These are phyloP conservation scores for Penicillium sp. DNA, from an alignment of 2,329 filamentous ascomycete species.

Conservation along the genomic window DNA sequence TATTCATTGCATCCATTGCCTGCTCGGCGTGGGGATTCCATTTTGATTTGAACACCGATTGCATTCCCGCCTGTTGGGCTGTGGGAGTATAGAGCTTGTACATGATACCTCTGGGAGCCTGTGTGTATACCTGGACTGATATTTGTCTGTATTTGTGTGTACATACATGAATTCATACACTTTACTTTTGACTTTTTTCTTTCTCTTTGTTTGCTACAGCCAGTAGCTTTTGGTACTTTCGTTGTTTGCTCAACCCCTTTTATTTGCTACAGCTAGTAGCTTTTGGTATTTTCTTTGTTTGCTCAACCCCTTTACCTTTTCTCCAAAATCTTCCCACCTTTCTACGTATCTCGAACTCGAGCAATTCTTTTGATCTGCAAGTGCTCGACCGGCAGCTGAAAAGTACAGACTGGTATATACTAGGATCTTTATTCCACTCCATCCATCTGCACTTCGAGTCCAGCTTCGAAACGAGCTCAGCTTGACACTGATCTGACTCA, in stretches of 20 bases:
- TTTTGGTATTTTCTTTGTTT: background rate
- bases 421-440: background rate
- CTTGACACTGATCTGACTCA: background rate
- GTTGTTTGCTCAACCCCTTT: background rate
- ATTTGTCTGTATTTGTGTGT: constrained; percentile 11
- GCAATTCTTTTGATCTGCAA: background rate
- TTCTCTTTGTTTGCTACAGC: background rate
- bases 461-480: background rate
- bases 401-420: background rate
- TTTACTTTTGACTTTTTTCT: constrained; percentile 2
- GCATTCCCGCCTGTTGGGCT: constrained; percentile 24
- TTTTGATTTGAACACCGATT: constrained; percentile 18
- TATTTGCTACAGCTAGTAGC: background rate
- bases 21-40: constrained; percentile 16
- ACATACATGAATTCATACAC: constrained; percentile 10
- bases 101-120: constrained; percentile 32
- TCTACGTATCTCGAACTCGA: background rate
- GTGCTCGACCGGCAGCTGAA: background rate
- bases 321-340: background rate
- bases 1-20: constrained; percentile 24
- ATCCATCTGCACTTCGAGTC: background rate
- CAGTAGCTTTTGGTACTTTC: background rate
- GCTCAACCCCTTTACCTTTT: background rate
- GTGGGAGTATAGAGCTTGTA: constrained; percentile 36
- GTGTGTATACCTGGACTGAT: constrained; percentile 15